Conservation (phyloP, 257 asterid species). For the Solanum piurae region DNA sequence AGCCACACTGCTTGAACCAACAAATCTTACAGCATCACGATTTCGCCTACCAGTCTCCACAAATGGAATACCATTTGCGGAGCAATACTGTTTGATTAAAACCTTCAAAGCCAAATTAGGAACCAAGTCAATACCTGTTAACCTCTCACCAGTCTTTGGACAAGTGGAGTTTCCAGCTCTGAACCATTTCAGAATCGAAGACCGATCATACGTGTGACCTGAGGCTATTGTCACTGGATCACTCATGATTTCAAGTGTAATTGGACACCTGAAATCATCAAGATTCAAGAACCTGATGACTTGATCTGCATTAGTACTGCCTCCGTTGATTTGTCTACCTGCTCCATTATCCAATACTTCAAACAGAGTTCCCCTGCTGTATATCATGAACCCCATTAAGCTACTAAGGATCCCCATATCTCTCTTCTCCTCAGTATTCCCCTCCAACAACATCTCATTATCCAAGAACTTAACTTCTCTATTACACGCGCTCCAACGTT, state of each 20-base stretch:
- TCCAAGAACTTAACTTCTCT: constrained; percentile 48
- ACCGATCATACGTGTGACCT: constrained; percentile 77
- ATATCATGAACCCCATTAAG: constrained; percentile 45
- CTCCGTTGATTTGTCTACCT: neutral
- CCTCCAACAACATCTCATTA: constrained; percentile 27
- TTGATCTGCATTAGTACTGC: neutral
- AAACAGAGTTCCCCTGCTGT: constrained; percentile 52
- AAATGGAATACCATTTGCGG: constrained; percentile 18
- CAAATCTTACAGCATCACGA: constrained; percentile 1
- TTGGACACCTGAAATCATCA: constrained; percentile 83
- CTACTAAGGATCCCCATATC: constrained; percentile 26
- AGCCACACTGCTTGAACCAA: constrained; percentile 22
- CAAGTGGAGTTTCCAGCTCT: constrained; percentile 62
- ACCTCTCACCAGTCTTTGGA: constrained; percentile 68
- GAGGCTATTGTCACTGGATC: constrained; percentile 74
- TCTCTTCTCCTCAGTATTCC: constrained; percentile 25
- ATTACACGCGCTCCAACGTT: constrained; percentile 52
- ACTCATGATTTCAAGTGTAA: constrained; percentile 62
- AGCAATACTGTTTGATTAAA: constrained; percentile 34
- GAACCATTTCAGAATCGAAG: constrained; percentile 71
- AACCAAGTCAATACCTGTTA: constrained; percentile 26
- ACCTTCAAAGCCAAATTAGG: constrained; percentile 56
- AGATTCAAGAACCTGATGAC: constrained; percentile 24
- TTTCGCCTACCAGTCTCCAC: constrained; percentile 20
- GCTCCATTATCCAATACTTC: constrained; percentile 1